These are phyloP conservation scores for Suhomyces anneliseae DNA, from an alignment of 1,139 yeast genomes.

Conservation along the genomic window DNA sequence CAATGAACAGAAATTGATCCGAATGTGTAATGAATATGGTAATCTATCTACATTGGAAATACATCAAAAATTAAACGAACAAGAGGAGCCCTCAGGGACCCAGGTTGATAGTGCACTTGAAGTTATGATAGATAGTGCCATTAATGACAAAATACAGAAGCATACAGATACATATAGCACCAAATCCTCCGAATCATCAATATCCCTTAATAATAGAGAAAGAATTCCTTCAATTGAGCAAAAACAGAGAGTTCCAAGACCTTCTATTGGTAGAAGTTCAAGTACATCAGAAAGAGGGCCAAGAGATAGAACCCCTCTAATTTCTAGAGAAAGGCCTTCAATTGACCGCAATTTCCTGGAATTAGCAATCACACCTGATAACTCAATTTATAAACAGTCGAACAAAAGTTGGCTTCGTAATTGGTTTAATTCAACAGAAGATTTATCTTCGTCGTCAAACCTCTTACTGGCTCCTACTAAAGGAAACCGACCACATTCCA, in stretches of 20 bases:
- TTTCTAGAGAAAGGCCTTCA: background rate
- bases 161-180: too few species aligned
- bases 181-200: too few species aligned
- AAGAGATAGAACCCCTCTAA: background rate
- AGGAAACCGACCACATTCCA: constrained; percentile 8
- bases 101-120: constrained; percentile 8
- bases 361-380: background rate
- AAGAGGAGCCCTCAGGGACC: background rate
- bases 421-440: constrained; percentile 23
- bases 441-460: constrained; percentile 10
- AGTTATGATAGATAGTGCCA: constrained; percentile 13
- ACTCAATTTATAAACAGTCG: constrained; percentile 6
- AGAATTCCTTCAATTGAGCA: background rate
- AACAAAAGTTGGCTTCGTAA: constrained; percentile 18
- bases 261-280: background rate
- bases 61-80: constrained; percentile 34
- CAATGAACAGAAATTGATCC: constrained; percentile 45
- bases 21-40: constrained; percentile 46
- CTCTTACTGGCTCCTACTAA: constrained; percentile 1
- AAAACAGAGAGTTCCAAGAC: background rate
- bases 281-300: background rate
- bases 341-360: background rate
- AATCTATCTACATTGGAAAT: constrained; percentile 43
- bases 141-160: constrained; percentile 2
- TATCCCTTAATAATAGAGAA: background rate